Evolutionary conservation across 306 rosid species (phyloP).

Genomic region (Alnus rubra): DNA sequence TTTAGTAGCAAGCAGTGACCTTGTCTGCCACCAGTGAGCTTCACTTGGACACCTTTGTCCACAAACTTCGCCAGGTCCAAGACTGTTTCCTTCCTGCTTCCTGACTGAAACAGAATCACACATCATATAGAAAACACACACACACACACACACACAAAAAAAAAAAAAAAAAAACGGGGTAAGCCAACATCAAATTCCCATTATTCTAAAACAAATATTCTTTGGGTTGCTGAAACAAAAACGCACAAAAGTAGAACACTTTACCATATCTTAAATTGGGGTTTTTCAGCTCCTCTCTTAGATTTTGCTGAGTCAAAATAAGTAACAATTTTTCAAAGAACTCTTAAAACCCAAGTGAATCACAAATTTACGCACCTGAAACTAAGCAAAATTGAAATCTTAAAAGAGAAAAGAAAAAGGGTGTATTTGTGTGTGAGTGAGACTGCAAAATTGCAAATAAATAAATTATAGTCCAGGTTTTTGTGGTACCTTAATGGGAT

Average conservation of each 20-base stretch:
- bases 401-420: neutral
- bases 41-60: slow-evolving; percentile 91
- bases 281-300: neutral
- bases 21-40: slow-evolving; percentile 93
- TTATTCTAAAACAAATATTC: neutral
- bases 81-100: slow-evolving; percentile 76
- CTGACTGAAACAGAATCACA: slow-evolving; percentile 44
- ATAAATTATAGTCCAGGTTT: neutral
- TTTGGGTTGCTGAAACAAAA: neutral
- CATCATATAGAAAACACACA: neutral
- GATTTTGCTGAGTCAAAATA: neutral
- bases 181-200: neutral
- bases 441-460: neutral
- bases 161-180: too few species aligned
- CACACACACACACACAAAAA: too few species aligned
- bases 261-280: slow-evolving; percentile 29
- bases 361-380: neutral
- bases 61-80: slow-evolving; percentile 84
- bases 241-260: slow-evolving; percentile 11
- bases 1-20: slow-evolving; percentile 35
- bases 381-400: neutral
- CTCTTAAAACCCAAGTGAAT: neutral
- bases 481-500: neutral
- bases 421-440: neutral
- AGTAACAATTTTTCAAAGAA: neutral